Evolutionary conservation across 805 yeast genomes (phyloP), one percentile per base, ranked within the genome.

Genomic region (Metschnikowia cerradonensis): DNA sequence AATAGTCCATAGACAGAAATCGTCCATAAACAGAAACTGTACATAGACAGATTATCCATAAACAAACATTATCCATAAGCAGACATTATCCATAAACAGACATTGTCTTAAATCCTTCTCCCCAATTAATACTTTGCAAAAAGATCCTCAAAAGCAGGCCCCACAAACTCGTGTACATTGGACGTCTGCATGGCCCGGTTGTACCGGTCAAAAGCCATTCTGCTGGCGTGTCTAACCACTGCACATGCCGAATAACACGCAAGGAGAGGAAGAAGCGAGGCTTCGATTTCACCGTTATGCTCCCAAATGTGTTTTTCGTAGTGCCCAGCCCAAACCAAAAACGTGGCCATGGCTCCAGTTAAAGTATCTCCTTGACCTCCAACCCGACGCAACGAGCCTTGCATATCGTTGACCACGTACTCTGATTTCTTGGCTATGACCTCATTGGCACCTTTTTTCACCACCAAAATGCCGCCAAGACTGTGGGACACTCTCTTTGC

Each of bases 281-380:
- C 44, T 5, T 67, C 50, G 19, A 78, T 61, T 5, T 64, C 60
- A 8, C 65, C 60, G 1, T 69, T 63, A 19, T 46, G 40, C 1
- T 76, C 76, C 91, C 96, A 88, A 1, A 84, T 60, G 2, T 72
- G 66, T 32, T 75, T 61, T 52, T 80, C 77, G 62, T 88, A 86
- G 11, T 86, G 84, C 22, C 77, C 63, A 5, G 87, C 81, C 96
- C 96, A 92, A 4, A 89, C 88, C 33, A 88, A 61, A 60, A 92
- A 73, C 0, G 96, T 85, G 1, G 91, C 90, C n/a, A 90, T 68
- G 22, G 88, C 73, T 0, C 99, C 99, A 0, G 92, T 81, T 37
- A 94, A 66, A 0, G 97, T 87, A 60, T 94, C 99, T 23, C 99
- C 99, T 69, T 94, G 98, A 0, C 99, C 99, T 11, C 97, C 97